phyloP scores from a whole-genome alignment of 345 rosid genomes.

The Cardiospermum halicacabum region DNA sequence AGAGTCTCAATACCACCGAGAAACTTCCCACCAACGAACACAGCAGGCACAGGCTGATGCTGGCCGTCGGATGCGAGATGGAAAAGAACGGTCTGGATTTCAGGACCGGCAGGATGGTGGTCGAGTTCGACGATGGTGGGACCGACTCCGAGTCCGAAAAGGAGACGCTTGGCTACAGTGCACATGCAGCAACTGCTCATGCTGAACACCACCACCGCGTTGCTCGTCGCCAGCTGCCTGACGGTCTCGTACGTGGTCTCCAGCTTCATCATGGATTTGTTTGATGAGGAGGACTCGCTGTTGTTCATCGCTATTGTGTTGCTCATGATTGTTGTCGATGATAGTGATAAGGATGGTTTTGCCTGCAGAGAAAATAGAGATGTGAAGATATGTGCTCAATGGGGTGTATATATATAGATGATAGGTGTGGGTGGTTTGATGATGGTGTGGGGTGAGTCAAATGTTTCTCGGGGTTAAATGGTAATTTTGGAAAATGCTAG shows the following conservation, averaged over 20 bases:
- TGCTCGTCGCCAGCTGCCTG: conserved; percentile 50
- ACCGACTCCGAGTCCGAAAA: conserved; percentile 80
- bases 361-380: conserved; percentile 9
- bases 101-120: conserved; percentile 34
- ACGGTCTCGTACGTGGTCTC: conserved; percentile 45
- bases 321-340: conserved; percentile 10
- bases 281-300: conserved; percentile 8
- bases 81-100: conserved; percentile 36
- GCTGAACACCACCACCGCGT: conserved; percentile 83
- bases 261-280: too few species aligned
- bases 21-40: conserved; percentile 84
- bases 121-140: conserved; percentile 84
- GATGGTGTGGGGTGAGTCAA: neutral
- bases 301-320: conserved; percentile 12
- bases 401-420: neutral
- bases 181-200: conserved; percentile 92
- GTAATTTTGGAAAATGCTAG: neutral
- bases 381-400: neutral
- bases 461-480: neutral
- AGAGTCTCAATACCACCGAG: conserved; percentile 84
- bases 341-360: too few species aligned
- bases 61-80: conserved; percentile 31
- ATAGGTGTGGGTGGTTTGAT: neutral
- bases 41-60: conserved; percentile 44
- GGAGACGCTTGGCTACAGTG: conserved; percentile 87